These are phyloP conservation scores for Capronia epimyces DNA, from an alignment of 2,329 filamentous ascomycete species.

Conservation along the genomic window DNA sequence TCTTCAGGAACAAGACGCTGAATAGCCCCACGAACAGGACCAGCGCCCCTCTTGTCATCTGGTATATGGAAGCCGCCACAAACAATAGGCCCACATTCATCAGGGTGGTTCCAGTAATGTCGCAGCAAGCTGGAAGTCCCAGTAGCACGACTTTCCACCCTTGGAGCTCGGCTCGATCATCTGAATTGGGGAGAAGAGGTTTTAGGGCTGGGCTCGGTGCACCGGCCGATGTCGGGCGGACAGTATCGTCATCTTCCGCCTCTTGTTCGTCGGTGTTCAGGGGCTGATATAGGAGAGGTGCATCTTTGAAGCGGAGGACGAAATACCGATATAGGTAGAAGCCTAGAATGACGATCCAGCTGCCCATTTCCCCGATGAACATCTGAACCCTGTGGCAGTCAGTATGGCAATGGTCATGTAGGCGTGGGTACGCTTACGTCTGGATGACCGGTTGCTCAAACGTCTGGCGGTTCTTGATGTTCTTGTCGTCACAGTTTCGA, in stretches of 20 bases:
- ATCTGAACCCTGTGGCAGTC: constrained; percentile 62
- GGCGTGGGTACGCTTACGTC: constrained; percentile 52
- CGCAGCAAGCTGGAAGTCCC: constrained; percentile 81
- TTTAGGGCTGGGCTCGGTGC: constrained; percentile 49
- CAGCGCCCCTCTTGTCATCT: constrained; percentile 93
- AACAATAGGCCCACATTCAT: constrained; percentile 96
- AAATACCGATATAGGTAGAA: constrained; percentile 58
- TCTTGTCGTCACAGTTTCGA: constrained; percentile 69
- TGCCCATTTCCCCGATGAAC: constrained; percentile 95
- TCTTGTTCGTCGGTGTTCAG: constrained; percentile 46
- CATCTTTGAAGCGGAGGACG: constrained; percentile 33
- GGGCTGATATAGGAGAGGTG: constrained; percentile 56
- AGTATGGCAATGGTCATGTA: constrained; percentile 5
- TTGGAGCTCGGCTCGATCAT: constrained; percentile 56
- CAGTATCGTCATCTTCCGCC: constrained; percentile 43
- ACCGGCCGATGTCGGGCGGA: constrained; percentile 37
- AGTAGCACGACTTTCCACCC: constrained; percentile 70
- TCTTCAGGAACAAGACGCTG: constrained; percentile 81
- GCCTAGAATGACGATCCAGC: constrained; percentile 80
- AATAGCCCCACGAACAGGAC: constrained; percentile 95
- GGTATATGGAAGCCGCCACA: constrained; percentile 92
- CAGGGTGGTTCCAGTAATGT: constrained; percentile 89
- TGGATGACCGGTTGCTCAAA: constrained; percentile 97
- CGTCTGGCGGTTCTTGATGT: constrained; percentile 60
- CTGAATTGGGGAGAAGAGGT: constrained; percentile 48